phyloP scores from a whole-genome alignment of 768 basidiomycete species.

The Flagelloscypha sp. region DNA sequence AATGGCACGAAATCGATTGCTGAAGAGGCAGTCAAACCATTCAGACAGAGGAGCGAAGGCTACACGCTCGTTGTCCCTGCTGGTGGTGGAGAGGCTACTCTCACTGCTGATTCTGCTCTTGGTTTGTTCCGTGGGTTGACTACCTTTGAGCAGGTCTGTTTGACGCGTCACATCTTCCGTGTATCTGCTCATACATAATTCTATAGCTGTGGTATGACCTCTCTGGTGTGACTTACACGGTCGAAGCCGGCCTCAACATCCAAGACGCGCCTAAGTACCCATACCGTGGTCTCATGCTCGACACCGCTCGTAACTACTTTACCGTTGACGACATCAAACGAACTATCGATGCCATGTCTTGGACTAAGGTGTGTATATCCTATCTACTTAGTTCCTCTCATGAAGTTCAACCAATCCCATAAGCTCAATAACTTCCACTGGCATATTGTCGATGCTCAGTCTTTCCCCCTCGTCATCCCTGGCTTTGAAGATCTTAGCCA shows the following conservation, averaged over 20 bases:
- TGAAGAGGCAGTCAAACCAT: slow-evolving; percentile 40
- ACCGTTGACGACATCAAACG: slow-evolving; percentile 56
- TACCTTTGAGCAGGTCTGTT: slow-evolving; percentile 57
- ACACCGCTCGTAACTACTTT: slow-evolving; percentile 74
- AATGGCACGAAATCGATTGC: slow-evolving; percentile 36
- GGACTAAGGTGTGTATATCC: slow-evolving; percentile 44
- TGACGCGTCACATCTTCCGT: too few relatives aligned
- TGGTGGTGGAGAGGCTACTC: slow-evolving; percentile 43
- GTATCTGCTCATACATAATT: too few relatives aligned
- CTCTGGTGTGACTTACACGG: slow-evolving; percentile 38
- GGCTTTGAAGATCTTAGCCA: slow-evolving; percentile 25
- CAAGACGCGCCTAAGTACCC: slow-evolving; percentile 58
- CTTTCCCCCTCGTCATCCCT: slow-evolving; percentile 37
- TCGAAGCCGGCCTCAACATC: slow-evolving; percentile 51
- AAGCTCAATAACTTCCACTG: slow-evolving; percentile 42
- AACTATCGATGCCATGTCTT: slow-evolving; percentile 69
- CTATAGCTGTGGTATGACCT: slow-evolving; percentile 57
- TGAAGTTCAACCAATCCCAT: background rate
- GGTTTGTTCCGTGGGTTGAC: slow-evolving; percentile 66
- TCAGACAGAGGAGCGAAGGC: slow-evolving; percentile 47
- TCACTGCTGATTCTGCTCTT: slow-evolving; percentile 55
- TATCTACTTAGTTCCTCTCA: background rate
- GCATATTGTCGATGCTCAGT: slow-evolving; percentile 44
- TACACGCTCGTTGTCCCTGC: slow-evolving; percentile 51
- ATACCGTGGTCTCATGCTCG: slow-evolving; percentile 72